These are phyloP conservation scores for Ustilago trichophora DNA, from an alignment of 1,284 basidiomycete genomes.

Conservation along the genomic window DNA sequence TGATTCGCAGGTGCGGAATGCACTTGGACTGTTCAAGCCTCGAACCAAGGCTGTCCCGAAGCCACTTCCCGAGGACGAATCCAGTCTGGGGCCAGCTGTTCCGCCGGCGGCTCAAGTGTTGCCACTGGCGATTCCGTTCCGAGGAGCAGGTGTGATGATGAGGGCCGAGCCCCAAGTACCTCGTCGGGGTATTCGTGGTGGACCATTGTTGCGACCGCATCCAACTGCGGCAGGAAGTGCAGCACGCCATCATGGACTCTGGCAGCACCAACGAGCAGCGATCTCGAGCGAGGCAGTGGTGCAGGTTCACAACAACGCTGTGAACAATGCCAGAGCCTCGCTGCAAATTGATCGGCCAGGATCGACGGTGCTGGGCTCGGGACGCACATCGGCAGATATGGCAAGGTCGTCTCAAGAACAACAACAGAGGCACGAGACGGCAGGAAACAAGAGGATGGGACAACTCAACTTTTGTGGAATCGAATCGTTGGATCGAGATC, in stretches of 20 bases:
- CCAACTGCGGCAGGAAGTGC: conserved; percentile 1
- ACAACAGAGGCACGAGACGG: not conserved
- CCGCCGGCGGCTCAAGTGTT: conserved; percentile 26
- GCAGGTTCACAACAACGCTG: conserved; percentile 40
- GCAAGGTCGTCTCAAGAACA: not conserved
- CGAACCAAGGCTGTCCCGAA: conserved; percentile 18
- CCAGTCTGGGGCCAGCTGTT: conserved; percentile 1
- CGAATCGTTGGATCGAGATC: conserved; percentile 16
- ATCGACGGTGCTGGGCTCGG: not conserved
- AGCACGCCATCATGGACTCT: conserved; percentile 23
- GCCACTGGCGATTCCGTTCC: conserved; percentile 22
- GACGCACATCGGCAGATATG: not conserved
- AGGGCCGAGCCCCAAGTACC: conserved; percentile 17
- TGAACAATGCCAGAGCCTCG: conserved; percentile 32
- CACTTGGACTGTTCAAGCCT: conserved; percentile 34
- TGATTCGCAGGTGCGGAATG: conserved; percentile 39
- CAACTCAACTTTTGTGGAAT: conserved; percentile 11
- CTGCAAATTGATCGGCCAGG: conserved; percentile 11
- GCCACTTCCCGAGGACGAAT: conserved; percentile 18
- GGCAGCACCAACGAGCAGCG: conserved; percentile 39
- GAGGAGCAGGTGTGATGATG: conserved; percentile 1
- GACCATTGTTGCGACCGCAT: conserved; percentile 28
- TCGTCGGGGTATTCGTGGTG: conserved; percentile 35
- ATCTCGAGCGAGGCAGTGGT: conserved; percentile 38
- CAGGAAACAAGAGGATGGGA: conserved; percentile 15